A percentile compares a stretch with the other conserved stretches of the same genome.
These are phyloP conservation scores for Cicer bijugum DNA, from an alignment of 306 rosid genomes.

Conservation along the genomic window DNA sequence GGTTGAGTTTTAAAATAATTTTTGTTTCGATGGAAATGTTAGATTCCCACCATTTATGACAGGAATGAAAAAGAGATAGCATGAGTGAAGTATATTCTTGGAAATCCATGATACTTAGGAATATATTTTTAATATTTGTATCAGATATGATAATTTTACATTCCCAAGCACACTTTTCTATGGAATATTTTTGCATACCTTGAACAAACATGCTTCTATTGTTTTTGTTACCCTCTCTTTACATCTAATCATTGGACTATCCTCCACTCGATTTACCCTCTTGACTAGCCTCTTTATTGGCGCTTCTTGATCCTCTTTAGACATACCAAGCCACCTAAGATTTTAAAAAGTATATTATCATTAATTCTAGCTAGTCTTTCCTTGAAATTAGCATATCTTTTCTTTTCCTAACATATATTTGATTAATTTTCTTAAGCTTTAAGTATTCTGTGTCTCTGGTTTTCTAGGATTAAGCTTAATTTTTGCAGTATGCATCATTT, in stretches of 20 bases:
- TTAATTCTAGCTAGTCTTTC: conserved; percentile 22
- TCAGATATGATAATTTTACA: not conserved
- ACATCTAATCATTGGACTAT: not conserved
- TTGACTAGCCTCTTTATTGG: not conserved
- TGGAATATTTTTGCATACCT: not conserved
- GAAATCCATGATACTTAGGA: not conserved
- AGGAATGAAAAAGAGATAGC: not conserved
- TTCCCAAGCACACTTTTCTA: not conserved
- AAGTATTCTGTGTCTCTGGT: not conserved
- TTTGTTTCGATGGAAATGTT: not conserved
- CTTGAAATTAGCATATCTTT: conserved; percentile 2
- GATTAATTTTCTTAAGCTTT: not conserved
- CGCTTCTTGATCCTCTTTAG: not conserved
- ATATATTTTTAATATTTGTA: not conserved
- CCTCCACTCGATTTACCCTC: not conserved
- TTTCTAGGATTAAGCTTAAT: conserved; percentile 30
- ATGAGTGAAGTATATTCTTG: not conserved
- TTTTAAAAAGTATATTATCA: conserved; percentile 19
- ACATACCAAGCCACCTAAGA: not conserved
- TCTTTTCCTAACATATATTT: conserved; percentile 18
- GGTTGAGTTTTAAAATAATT: conserved; percentile 5
- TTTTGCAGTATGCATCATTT: conserved; percentile 36
- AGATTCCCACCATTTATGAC: not conserved
- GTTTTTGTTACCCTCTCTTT: not conserved
- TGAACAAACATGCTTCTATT: not conserved